These are phyloP conservation scores for Fusarium metavorans DNA, from an alignment of 2,329 filamentous ascomycete species.

Conservation along the genomic window DNA sequence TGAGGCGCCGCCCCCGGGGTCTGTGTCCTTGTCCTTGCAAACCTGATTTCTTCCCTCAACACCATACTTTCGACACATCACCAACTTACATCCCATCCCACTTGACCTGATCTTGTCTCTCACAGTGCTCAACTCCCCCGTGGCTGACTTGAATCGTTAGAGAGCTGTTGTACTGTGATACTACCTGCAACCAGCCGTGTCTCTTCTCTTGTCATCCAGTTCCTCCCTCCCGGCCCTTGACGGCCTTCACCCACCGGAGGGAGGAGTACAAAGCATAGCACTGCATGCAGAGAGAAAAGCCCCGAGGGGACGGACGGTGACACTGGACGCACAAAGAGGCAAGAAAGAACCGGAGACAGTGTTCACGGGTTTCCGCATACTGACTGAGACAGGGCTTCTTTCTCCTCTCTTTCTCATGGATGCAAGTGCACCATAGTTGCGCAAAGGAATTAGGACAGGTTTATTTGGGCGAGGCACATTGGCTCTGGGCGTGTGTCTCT, in stretches of 20 bases:
- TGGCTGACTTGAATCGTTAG: neutral
- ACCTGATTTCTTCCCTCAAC: constrained; percentile 7
- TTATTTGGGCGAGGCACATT: constrained; percentile 9
- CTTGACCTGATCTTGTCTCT: constrained; percentile 11
- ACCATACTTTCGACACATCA: constrained; percentile 7
- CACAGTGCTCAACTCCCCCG: constrained; percentile 7
- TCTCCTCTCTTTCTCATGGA: constrained; percentile 36
- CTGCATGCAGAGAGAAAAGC: constrained; percentile 20
- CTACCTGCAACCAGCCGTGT: constrained; percentile 6
- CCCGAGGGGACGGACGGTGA: constrained; percentile 25
- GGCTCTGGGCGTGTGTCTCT: neutral
- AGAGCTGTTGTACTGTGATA: constrained; percentile 15
- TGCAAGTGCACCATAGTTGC: constrained; percentile 36
- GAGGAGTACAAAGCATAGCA: neutral
- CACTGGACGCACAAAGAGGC: constrained; percentile 23
- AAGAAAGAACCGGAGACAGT: constrained; percentile 9
- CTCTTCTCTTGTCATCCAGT: constrained; percentile 4
- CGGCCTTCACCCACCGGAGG: constrained; percentile 3
- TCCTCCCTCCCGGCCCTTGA: constrained; percentile 1
- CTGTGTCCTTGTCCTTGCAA: constrained; percentile 6
- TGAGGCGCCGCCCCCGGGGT: constrained; percentile 27
- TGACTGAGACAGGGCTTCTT: constrained; percentile 31
- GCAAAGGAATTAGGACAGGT: constrained; percentile 27
- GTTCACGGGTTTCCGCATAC: constrained; percentile 4
- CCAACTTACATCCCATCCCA: constrained; percentile 10